Percentiles rank a stretch among this genome's conserved stretches.
These are phyloP conservation scores for Erucastrum elatum DNA, from an alignment of 345 rosid species.

Conservation along the genomic window DNA sequence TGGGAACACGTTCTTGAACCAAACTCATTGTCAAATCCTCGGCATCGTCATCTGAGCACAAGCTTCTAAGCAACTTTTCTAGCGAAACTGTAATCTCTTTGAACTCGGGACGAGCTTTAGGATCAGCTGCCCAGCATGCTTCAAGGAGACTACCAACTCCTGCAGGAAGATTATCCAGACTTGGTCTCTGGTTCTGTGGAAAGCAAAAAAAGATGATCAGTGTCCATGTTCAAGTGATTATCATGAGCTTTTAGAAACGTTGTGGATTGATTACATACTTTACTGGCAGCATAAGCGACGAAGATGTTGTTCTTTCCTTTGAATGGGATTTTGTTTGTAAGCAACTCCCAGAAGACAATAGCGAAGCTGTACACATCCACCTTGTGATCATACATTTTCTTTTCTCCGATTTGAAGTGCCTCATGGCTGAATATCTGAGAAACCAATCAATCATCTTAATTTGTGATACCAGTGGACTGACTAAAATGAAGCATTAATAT, in stretches of 20 bases:
- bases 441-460: background rate
- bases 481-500: background rate
- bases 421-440: conserved; percentile 60
- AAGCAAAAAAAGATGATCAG: background rate
- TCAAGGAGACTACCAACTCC: conserved; percentile 47
- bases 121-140: conserved; percentile 70
- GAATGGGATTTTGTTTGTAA: conserved; percentile 64
- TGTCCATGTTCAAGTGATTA: background rate
- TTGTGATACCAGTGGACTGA: conserved; percentile 3
- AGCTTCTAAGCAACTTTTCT: conserved; percentile 27
- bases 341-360: conserved; percentile 74
- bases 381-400: conserved; percentile 72
- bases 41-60: conserved; percentile 6
- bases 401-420: conserved; percentile 49
- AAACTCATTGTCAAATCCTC: conserved; percentile 20
- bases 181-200: conserved; percentile 65
- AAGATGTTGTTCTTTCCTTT: conserved; percentile 49
- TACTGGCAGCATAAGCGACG: conserved; percentile 60
- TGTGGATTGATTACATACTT: conserved; percentile 41
- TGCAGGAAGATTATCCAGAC: conserved; percentile 55
- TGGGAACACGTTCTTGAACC: conserved; percentile 28
- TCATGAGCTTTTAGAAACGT: background rate
- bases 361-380: conserved; percentile 80
- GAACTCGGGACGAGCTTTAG: conserved; percentile 60
- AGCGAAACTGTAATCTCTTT: conserved; percentile 47